Evolutionary conservation across 164 flowering plant species (phyloP), one percentile per base, ranked within the genome.

Genomic region (Tetracentron sinense): DNA sequence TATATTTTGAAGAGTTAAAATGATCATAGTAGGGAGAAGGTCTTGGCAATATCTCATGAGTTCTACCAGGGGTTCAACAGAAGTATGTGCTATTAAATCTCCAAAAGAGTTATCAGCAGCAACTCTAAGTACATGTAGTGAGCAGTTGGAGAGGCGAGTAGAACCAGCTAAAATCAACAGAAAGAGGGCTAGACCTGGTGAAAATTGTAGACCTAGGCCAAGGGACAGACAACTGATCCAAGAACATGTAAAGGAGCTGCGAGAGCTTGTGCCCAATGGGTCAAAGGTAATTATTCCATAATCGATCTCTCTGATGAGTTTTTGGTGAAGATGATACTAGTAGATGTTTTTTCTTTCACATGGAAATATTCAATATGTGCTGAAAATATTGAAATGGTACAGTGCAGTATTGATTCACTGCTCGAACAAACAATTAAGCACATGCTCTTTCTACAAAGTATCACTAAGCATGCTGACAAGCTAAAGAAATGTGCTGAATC

Each of bases 391-490:
- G 6, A 29, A 64, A 47, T 46, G 46, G 21, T 31, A 60, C 96
- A 89, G 96, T 90, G 96, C 71, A 90, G 93, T 60, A 90, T 90
- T 65, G 93, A 87, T 78, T 77, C 92, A n/a, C 77, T 90, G 72
- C 77, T 90, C 74, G 96, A 84, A 64, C 85, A 86, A 47, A 83
- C 92, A 17, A 79, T 90, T 79, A 85, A 90, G 78, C 96, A 90
- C 68, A 85, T 85, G 88, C 75, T 83, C 50, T 90, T 83, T 73
- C 66, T 90, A 61, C 90, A 90, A 69, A 74, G 80, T 70, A 70
- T 84, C 61, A 79, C 87, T 23, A 82, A 81, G 72, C 83, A 84
- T 80, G 84, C 88, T 42, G 89, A 85, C 67, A 84, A 85, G 72
- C 74, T 87, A 61, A 78, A 61, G 54, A 77, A 76, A 66, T 80